phyloP scores from a whole-genome alignment of 192 early-diverging fungal species.

The Polychytrium aggregatum region DNA sequence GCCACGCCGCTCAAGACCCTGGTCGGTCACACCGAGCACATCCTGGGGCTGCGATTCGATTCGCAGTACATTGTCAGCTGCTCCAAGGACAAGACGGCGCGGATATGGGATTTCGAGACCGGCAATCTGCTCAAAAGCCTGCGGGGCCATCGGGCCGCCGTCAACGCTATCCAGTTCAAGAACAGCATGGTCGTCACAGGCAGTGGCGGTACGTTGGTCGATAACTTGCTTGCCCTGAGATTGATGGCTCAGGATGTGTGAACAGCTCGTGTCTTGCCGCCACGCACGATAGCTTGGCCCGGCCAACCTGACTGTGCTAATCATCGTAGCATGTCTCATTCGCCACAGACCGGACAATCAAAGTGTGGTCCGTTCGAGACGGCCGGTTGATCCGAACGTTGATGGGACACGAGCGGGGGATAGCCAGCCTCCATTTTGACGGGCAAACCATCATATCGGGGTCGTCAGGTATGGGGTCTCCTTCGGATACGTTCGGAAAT shows the following conservation, averaged over 20 bases:
- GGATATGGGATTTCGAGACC: conserved; percentile 64
- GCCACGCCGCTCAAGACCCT: conserved; percentile 25
- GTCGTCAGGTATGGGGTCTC: conserved; percentile 55
- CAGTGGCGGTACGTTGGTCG: conserved; percentile 13
- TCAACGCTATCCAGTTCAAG: conserved; percentile 60
- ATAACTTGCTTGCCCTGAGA: too few species aligned
- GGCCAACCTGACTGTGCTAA: too few species aligned
- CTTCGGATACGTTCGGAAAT: conserved; percentile 5
- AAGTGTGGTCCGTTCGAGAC: conserved; percentile 67
- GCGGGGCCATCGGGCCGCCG: conserved; percentile 58
- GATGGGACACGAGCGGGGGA: conserved; percentile 65
- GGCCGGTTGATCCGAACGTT: conserved; percentile 57
- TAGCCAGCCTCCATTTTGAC: conserved; percentile 87
- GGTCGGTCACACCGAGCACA: conserved; percentile 26
- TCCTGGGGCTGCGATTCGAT: conserved; percentile 38
- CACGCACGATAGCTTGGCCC: too few species aligned
- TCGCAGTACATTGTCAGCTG: conserved; percentile 22
- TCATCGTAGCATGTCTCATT: too few species aligned
- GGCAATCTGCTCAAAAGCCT: conserved; percentile 45
- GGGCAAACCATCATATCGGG: conserved; percentile 74
- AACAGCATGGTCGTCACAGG: conserved; percentile 19
- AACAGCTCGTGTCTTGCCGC: too few species aligned
- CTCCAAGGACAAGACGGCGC: conserved; percentile 41
- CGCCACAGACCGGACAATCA: conserved; percentile 73
- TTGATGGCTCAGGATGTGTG: too few species aligned